phyloP scores from a whole-genome alignment of 805 yeast genomes.

The Saturnispora mendoncae region DNA sequence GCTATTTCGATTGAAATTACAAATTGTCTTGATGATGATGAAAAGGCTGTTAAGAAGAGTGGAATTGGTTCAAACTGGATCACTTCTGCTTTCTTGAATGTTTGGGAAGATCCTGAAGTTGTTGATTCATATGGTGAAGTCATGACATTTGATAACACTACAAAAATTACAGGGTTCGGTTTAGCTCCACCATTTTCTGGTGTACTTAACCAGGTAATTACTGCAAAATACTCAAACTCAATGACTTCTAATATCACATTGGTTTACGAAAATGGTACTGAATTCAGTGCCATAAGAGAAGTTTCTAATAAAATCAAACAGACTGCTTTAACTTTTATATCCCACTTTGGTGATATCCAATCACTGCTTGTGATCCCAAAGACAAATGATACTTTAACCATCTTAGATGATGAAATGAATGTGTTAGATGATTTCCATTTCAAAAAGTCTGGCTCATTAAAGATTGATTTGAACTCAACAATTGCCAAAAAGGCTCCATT shows the following conservation, averaged over 20 bases:
- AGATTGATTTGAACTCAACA: constrained; percentile 21
- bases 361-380: constrained; percentile 19
- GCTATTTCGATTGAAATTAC: constrained; percentile 41
- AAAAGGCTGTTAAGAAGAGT: constrained; percentile 21
- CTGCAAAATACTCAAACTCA: constrained; percentile 28
- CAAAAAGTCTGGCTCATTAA: constrained; percentile 27
- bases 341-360: constrained; percentile 35
- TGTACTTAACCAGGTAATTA: constrained; percentile 31
- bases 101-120: constrained; percentile 43
- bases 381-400: constrained; percentile 21
- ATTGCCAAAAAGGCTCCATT: constrained; percentile 13
- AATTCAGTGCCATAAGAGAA: constrained; percentile 25
- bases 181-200: constrained; percentile 33
- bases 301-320: constrained; percentile 27
- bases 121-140: constrained; percentile 33
- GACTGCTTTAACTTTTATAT: constrained; percentile 33
- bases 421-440: constrained; percentile 18
- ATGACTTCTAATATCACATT: constrained; percentile 31
- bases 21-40: constrained; percentile 40
- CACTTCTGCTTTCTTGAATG: constrained; percentile 43
- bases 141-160: constrained; percentile 22
- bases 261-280: constrained; percentile 32
- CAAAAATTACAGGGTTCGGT: constrained; percentile 27
- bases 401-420: constrained; percentile 19
- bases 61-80: constrained; percentile 51